phyloP scores from a whole-genome alignment of 176 grass and related monocot species.

The Triticum turgidum region DNA sequence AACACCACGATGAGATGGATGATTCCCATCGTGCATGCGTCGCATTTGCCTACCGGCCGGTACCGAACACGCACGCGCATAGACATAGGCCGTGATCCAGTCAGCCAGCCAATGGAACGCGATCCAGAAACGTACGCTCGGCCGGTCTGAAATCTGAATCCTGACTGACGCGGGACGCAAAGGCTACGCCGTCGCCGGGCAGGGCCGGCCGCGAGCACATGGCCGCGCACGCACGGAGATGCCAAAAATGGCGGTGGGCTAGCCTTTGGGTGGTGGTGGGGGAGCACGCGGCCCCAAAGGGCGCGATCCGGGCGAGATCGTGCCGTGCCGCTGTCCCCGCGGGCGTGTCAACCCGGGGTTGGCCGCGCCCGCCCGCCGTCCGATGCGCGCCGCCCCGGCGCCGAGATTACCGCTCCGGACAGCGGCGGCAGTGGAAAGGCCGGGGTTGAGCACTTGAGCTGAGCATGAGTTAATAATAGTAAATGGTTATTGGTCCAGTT shows the following conservation, averaged over 20 bases:
- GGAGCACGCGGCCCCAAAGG: conserved; percentile 5
- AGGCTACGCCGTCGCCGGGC: not conserved
- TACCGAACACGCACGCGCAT: not conserved
- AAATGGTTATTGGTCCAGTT: not conserved
- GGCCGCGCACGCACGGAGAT: conserved; percentile 18
- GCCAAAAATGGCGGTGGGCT: conserved; percentile 52
- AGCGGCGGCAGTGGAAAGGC: not conserved
- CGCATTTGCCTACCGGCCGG: not conserved
- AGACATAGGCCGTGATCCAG: too few relatives aligned
- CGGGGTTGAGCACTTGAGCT: too few relatives aligned
- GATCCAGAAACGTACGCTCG: not conserved
- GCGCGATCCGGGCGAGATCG: conserved; percentile 31
- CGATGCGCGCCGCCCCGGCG: not conserved
- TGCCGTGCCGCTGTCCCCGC: conserved; percentile 36
- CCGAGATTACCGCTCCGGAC: not conserved
- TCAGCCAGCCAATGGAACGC: not conserved
- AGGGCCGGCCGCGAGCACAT: conserved; percentile 25
- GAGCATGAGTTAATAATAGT: too few relatives aligned
- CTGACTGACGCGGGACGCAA: not conserved
- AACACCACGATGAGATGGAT: not conserved
- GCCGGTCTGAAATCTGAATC: not conserved
- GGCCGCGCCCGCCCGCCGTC: not conserved
- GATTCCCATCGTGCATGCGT: not conserved
- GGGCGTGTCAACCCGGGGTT: conserved; percentile 39
- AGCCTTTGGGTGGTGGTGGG: conserved; percentile 29